These are phyloP conservation scores for Parachaetomium inaequale DNA, from an alignment of 495 filamentous ascomycete species.

Conservation along the genomic window DNA sequence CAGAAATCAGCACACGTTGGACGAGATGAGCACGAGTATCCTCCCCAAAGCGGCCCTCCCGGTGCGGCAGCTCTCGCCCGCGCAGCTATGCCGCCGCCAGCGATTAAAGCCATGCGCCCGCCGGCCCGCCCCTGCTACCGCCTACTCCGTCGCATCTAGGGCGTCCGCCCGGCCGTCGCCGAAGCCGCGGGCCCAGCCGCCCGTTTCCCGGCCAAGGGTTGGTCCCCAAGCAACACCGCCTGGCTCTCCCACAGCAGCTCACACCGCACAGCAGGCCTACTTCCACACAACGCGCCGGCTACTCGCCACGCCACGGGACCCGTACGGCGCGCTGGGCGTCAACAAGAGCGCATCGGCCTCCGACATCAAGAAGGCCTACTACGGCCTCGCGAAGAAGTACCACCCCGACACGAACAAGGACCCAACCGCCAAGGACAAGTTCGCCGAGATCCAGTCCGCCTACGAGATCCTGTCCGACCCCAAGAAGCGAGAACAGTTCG, in stretches of 20 bases:
- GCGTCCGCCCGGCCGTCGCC: constrained; percentile 10
- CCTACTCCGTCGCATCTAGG: constrained; percentile 22
- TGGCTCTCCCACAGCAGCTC: not conserved
- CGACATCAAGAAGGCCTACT: constrained; percentile 98
- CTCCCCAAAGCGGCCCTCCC: constrained; percentile 51
- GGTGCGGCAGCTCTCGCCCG: constrained; percentile 46
- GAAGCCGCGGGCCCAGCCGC: not conserved
- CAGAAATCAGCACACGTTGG: not conserved
- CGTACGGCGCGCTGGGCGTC: constrained; percentile 84
- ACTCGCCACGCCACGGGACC: constrained; percentile 65
- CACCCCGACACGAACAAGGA: constrained; percentile 99
- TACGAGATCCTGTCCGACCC: constrained; percentile 91
- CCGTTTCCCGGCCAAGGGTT: constrained; percentile 19
- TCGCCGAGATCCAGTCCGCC: constrained; percentile 82
- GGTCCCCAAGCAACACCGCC: constrained; percentile 1
- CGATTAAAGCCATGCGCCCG: constrained; percentile 32
- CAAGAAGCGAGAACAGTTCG: constrained; percentile 86
- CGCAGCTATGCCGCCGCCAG: constrained; percentile 47
- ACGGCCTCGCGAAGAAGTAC: constrained; percentile 95
- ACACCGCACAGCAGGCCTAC: not conserved
- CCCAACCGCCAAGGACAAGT: constrained; percentile 83
- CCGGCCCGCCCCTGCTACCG: constrained; percentile 1
- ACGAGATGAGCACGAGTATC: constrained; percentile 50
- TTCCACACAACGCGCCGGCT: constrained; percentile 71
- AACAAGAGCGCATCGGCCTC: constrained; percentile 68